Evolutionary conservation across 345 rosid species (phyloP).

Genomic region (Conringia planisiliqua): DNA sequence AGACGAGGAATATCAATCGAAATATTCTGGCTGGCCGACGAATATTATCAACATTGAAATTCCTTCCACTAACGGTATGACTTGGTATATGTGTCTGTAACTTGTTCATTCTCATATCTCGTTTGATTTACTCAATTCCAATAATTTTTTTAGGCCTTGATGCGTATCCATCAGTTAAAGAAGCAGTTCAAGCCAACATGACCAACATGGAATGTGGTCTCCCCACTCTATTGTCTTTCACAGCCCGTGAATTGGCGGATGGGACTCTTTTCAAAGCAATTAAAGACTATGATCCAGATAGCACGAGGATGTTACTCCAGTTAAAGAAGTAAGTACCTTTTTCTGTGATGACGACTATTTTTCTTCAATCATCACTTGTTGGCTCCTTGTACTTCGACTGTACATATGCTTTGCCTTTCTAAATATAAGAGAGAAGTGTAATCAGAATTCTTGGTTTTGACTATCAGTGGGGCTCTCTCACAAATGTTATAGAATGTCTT

Average conservation of each 20-base stretch:
- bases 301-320: conserved; percentile 78
- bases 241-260: conserved; percentile 93
- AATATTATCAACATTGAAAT: conserved; percentile 88
- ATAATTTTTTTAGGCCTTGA: conserved; percentile 32
- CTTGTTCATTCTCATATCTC: neutral
- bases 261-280: conserved; percentile 95
- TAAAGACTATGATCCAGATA: conserved; percentile 91
- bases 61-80: conserved; percentile 72
- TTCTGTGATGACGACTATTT: neutral
- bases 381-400: conserved; percentile 14
- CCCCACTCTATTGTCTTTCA: conserved; percentile 85
- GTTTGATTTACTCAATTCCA: neutral
- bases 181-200: conserved; percentile 54
- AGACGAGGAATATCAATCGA: conserved; percentile 64
- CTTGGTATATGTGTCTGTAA: conserved; percentile 1
- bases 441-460: neutral
- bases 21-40: conserved; percentile 98
- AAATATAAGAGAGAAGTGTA: neutral
- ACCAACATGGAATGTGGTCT: conserved; percentile 87
- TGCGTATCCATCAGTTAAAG: conserved; percentile 69
- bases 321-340: conserved; percentile 56
- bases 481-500: neutral
- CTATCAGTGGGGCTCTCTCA: neutral
- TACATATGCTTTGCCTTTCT: neutral
- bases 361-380: conserved; percentile 1